Base-by-base conservation (phyloP, 495 filamentous ascomycete genomes). In the Tuber microsphaerosporum region DNA sequence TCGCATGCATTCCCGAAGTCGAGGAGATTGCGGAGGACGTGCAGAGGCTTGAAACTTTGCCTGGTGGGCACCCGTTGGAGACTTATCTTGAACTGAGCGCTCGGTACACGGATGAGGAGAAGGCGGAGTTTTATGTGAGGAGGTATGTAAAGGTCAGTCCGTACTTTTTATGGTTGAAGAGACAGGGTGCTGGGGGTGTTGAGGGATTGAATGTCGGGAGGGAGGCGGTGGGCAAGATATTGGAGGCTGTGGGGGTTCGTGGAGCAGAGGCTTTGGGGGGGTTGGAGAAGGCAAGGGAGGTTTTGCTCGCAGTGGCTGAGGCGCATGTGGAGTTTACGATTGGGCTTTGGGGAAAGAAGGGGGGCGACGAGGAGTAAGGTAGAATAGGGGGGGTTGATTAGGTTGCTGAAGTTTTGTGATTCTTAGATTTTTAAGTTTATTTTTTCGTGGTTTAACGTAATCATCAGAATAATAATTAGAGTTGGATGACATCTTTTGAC, bases 1-100 rank as follows among this genome's bases (percentile, higher is more conserved):
- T 61, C n/a, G 51, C 51, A 61, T 61, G 51, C 10, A n/a, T 61
- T 61, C 51, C 51, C 9, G 51, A 61, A 61, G 51, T 61, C n/a
- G 51, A 61, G 26, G 51, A 61, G 10, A 31, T 61, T 16, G n/a
- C n/a, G 10, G 51, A 26, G 12, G 51, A 61, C 10, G 2, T 61
- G n/a, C n/a, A 3, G 51, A 61, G 51, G 51, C 51, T 61, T 61
- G 51, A 61, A 12, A 61, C 51, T 16, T 61, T 61, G 9, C 6
- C 51, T 1, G 51, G n/a, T 61, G 14, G 51, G 16, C 12, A 5
- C 51, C 51, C 51, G n/a, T 7, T 26, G 2, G 51, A 31, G 51
- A 61, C n/a, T 3, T 61, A 61, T 61, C 51, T 61, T 61, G 51
- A 61, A 10, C 10, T 61, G 12, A 14, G 31, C n/a, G 51, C 9